Evolutionary conservation across 805 yeast species (phyloP), one percentile per base, ranked within the genome.

Genomic region (Ogataea haglerorum): DNA sequence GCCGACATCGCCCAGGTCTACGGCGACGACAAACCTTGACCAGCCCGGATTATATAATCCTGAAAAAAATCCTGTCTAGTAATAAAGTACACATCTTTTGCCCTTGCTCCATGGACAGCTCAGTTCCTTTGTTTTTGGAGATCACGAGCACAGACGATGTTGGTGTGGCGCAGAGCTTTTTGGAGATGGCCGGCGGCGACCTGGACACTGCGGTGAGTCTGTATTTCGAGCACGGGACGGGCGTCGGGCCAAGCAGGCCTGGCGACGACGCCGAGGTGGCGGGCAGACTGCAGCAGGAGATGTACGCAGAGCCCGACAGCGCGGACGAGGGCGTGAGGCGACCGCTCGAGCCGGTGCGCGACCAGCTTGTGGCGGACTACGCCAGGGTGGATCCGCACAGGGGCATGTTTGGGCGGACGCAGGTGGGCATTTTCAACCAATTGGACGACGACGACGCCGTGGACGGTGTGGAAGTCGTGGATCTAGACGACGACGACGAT

Each of bases 161-260:
- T 1, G 72, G 70, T 5, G 65, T 75, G 10, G 98, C 98, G 1
- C 67, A 71, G 38, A 87, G 82, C 51, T 93, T 82, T 56, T 61
- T 93, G 15, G 89, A 82, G 18, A 80, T 91, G 67, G 74, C 91
- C 4, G 89, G 82, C 36, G 78, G 79, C 33, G 78, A 87, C 58
- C 58, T 91, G 24, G 95, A 90, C 42, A 75, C 79, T 15, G 98
- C 99, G 0, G 85, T 93, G 6, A 78, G 88, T 10, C 67, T 93
- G 31, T 93, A 67, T 61, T 82, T 85, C 64, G 98, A 93, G 50
- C 75, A 73, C 49, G 81, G 81, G 19, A 48, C 64, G 6, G 63
- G 69, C 41, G 61, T 34, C 27, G 45, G 43, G 5, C 34, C 30
- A 3, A 33, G 24, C 25, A 37, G 35, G 23, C 30, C 34, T 9